These are phyloP conservation scores for Sherardia arvensis DNA, from an alignment of 257 asterid species.

Conservation along the genomic window DNA sequence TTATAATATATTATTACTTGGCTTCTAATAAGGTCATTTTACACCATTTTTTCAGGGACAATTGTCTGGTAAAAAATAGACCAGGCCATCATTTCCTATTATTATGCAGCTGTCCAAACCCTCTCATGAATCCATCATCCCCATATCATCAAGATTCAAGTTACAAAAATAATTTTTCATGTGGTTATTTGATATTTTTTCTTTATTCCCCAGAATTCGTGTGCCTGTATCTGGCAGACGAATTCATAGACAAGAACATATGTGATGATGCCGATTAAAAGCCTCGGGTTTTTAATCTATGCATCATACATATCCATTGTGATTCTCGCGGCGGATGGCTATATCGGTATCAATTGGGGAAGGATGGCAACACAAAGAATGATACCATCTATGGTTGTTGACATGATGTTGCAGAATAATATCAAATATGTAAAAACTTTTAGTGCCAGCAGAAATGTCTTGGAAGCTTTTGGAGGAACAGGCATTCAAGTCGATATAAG, in stretches of 20 bases:
- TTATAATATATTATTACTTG: too few species aligned
- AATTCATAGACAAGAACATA: too few species aligned
- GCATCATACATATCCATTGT: background rate
- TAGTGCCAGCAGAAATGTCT: background rate
- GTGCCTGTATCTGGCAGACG: background rate
- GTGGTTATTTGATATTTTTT: background rate
- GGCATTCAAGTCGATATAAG: background rate
- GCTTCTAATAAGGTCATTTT: too few species aligned
- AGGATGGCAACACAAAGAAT: constrained; percentile 9
- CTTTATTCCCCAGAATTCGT: background rate
- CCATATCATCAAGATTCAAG: background rate
- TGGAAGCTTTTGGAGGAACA: constrained; percentile 5
- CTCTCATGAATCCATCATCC: background rate
- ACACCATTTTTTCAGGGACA: too few species aligned
- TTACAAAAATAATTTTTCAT: background rate
- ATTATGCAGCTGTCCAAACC: background rate
- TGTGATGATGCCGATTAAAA: background rate
- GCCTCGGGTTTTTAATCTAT: background rate
- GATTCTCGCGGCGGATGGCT: background rate
- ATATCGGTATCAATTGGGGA: constrained; percentile 15
- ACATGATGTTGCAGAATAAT: constrained; percentile 6
- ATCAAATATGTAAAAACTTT: constrained; percentile 6
- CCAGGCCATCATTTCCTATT: background rate
- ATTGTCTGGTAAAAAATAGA: too few species aligned
- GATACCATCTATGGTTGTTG: constrained; percentile 19